A percentile compares a stretch with the other conserved stretches of the same genome.
phyloP scores from a whole-genome alignment of 2,329 filamentous ascomycete species.

The Claviceps paspali region DNA sequence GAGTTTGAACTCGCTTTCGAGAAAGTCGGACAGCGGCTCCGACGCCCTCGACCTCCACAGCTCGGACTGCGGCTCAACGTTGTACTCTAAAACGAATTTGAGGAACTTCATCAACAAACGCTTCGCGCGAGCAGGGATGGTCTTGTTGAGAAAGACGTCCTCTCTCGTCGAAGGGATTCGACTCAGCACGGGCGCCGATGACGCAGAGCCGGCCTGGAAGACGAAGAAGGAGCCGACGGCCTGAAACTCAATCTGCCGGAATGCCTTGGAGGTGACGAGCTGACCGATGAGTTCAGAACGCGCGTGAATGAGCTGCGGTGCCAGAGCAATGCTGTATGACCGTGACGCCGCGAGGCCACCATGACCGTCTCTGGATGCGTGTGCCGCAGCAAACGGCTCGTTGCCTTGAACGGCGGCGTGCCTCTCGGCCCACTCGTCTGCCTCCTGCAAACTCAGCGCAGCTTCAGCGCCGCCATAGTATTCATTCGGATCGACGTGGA shows the following conservation, averaged over 20 bases:
- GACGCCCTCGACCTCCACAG: conserved; percentile 43
- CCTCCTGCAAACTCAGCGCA: conserved; percentile 70
- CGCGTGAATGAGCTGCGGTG: conserved; percentile 76
- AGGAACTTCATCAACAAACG: conserved; percentile 85
- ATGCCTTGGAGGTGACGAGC: conserved; percentile 79
- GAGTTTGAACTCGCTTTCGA: conserved; percentile 48
- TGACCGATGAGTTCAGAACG: conserved; percentile 62
- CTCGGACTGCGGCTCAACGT: conserved; percentile 37
- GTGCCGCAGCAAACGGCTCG: conserved; percentile 14
- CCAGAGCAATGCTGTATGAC: conserved; percentile 68
- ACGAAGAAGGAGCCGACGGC: conserved; percentile 91
- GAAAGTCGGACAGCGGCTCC: conserved; percentile 41
- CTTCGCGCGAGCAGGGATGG: conserved; percentile 67
- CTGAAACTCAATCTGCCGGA: conserved; percentile 81
- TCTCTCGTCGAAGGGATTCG: conserved; percentile 81
- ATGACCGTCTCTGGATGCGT: conserved; percentile 22
- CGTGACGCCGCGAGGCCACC: conserved; percentile 44
- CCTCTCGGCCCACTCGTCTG: conserved; percentile 52
- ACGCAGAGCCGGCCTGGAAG: conserved; percentile 28
- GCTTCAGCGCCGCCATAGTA: conserved; percentile 84
- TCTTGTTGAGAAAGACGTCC: conserved; percentile 70
- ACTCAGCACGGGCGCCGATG: conserved; percentile 28
- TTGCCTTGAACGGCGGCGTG: conserved; percentile 14
- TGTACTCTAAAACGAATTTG: conserved; percentile 66
- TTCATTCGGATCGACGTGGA: conserved; percentile 75